Evolutionary conservation across 768 basidiomycete genomes (phyloP).

Genomic region (Multifurca ochricompacta): DNA sequence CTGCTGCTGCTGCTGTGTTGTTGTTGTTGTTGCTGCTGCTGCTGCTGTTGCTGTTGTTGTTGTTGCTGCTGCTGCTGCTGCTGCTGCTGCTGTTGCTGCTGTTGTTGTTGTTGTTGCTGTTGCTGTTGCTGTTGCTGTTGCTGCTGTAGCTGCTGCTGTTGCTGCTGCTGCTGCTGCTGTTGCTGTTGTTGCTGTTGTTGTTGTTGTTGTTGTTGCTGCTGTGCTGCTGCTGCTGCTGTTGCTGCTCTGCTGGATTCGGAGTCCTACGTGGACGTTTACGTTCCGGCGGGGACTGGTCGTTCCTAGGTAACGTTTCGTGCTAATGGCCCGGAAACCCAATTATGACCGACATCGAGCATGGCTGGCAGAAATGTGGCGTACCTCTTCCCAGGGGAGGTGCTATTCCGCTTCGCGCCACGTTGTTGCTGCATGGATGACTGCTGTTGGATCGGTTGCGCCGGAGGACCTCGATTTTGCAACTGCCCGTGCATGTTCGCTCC

Average conservation of each 20-base stretch:
- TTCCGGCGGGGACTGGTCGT: slow-evolving; percentile 29
- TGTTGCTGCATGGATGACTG: slow-evolving; percentile 35
- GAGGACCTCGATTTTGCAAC: slow-evolving; percentile 28
- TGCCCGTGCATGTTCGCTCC: slow-evolving; percentile 26
- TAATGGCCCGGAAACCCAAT: slow-evolving; percentile 12
- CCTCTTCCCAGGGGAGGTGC: slow-evolving; percentile 32
- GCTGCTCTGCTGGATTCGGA: slow-evolving; percentile 24
- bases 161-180: slow-evolving; percentile 16
- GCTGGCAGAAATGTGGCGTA: slow-evolving; percentile 14
- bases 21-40: slow-evolving; percentile 52
- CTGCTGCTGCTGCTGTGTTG: slow-evolving; percentile 14
- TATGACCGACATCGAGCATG: neutral
- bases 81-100: slow-evolving; percentile 19
- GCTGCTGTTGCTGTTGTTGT: slow-evolving; percentile 28
- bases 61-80: slow-evolving; percentile 23
- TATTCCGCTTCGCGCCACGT: slow-evolving; percentile 34
- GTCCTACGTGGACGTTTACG: slow-evolving; percentile 30
- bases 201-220: slow-evolving; percentile 3
- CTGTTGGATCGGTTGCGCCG: slow-evolving; percentile 22
- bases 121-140: slow-evolving; percentile 21
- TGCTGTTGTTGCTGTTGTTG: slow-evolving; percentile 27
- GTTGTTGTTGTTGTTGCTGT: slow-evolving; percentile 24
- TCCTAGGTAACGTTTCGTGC: slow-evolving; percentile 26
- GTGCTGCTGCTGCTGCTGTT: slow-evolving; percentile 28
- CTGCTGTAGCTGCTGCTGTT: slow-evolving; percentile 17